These are phyloP conservation scores for Fusarium mundagurra DNA, from an alignment of 2,329 filamentous ascomycete genomes.

Conservation along the genomic window DNA sequence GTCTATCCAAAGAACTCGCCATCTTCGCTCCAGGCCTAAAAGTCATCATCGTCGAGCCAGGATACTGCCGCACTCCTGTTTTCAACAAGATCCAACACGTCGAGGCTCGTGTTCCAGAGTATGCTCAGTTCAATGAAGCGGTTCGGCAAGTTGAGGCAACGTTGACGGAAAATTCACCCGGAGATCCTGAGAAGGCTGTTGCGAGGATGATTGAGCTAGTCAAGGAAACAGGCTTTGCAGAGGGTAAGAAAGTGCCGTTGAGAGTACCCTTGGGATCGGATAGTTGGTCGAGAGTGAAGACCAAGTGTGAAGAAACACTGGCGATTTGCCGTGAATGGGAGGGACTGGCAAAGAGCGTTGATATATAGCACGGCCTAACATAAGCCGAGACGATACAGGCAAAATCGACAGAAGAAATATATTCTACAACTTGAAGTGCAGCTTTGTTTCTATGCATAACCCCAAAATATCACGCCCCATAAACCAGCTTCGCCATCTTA, in stretches of 20 bases:
- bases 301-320: slow-evolving; percentile 60
- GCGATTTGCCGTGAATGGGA: slow-evolving; percentile 62
- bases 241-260: slow-evolving; percentile 52
- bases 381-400: fast-evolving
- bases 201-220: slow-evolving; percentile 64
- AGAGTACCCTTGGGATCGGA: slow-evolving; percentile 64
- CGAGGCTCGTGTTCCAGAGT: slow-evolving; percentile 37
- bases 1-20: slow-evolving; percentile 39
- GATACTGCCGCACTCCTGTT: slow-evolving; percentile 53
- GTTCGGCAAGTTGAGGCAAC: slow-evolving; percentile 33
- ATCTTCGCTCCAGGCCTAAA: slow-evolving; percentile 45
- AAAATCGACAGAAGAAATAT: no score
- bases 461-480: not conserved
- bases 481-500: not conserved
- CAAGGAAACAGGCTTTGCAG: slow-evolving; percentile 53
- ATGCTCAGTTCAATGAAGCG: slow-evolving; percentile 45
- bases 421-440: fast-evolving
- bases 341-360: slow-evolving; percentile 58
- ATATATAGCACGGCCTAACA: slow-evolving; percentile 38
- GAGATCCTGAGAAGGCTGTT: slow-evolving; percentile 61
- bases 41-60: slow-evolving; percentile 51
- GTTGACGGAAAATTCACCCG: slow-evolving; percentile 51
- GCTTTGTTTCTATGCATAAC: not conserved
- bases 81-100: slow-evolving; percentile 49
- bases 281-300: slow-evolving; percentile 58